Conservation (phyloP, 2,329 filamentous ascomycete species). For the Ascochyta lentis region DNA sequence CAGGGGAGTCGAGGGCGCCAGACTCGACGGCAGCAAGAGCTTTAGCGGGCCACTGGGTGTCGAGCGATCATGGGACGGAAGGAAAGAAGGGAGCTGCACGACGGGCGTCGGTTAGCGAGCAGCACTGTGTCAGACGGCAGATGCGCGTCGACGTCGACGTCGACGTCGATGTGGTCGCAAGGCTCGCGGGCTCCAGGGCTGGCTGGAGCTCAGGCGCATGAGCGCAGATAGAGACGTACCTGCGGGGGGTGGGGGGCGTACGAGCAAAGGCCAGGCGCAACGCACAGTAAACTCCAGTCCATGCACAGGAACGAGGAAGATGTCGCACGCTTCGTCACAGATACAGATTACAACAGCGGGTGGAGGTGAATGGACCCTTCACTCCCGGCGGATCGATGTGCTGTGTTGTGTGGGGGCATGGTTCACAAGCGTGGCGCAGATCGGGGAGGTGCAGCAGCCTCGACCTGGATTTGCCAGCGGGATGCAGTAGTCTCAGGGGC, state of each 20-base stretch:
- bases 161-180: background rate
- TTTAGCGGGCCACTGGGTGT: constrained; percentile 16
- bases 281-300: constrained; percentile 16
- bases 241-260: constrained; percentile 24
- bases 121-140: constrained; percentile 13
- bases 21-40: constrained; percentile 34
- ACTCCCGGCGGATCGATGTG: constrained; percentile 13
- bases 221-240: constrained; percentile 24
- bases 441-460: constrained; percentile 15
- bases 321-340: constrained; percentile 3
- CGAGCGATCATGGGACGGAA: constrained; percentile 22
- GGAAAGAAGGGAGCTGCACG: constrained; percentile 10
- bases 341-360: constrained; percentile 11
- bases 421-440: constrained; percentile 20
- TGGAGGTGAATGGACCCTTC: constrained; percentile 19
- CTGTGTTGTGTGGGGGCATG: constrained; percentile 17
- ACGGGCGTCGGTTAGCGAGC: constrained; percentile 13
- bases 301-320: constrained; percentile 13
- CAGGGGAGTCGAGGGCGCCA: constrained; percentile 32
- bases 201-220: constrained; percentile 30
- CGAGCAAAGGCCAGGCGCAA: constrained; percentile 22
- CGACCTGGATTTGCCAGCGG: constrained; percentile 9
- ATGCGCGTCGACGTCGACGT: constrained; percentile 16
- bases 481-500: constrained; percentile 14
- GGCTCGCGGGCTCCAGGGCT: constrained; percentile 5